phyloP scores from a whole-genome alignment of 2,329 filamentous ascomycete species.

The Colletotrichum musae region DNA sequence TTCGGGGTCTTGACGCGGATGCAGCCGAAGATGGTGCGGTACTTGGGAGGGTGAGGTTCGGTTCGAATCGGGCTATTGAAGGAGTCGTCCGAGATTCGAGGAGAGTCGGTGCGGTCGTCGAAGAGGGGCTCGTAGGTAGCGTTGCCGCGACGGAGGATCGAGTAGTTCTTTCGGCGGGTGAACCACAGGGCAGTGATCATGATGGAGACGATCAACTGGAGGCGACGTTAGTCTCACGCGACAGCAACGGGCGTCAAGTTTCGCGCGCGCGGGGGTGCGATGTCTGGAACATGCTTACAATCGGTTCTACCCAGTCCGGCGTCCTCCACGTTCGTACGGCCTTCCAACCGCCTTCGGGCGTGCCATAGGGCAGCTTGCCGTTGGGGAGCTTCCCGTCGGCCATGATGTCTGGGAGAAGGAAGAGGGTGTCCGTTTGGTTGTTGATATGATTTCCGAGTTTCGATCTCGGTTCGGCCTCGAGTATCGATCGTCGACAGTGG shows the following conservation, averaged over 20 bases:
- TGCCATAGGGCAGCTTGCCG: slow-evolving; percentile 36
- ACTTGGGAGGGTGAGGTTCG: slow-evolving; percentile 59
- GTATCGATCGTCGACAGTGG: too few relatives aligned
- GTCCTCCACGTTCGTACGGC: slow-evolving; percentile 47
- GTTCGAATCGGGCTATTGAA: slow-evolving; percentile 40
- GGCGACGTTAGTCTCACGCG: slow-evolving; percentile 13
- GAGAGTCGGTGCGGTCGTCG: slow-evolving; percentile 44
- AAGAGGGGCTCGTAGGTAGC: slow-evolving; percentile 44
- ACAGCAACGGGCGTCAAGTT: neutral
- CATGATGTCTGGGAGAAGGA: slow-evolving; percentile 25
- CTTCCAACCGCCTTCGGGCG: slow-evolving; percentile 46
- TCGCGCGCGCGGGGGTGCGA: neutral
- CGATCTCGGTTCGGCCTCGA: too few relatives aligned
- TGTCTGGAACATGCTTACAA: slow-evolving; percentile 44
- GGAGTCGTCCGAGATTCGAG: slow-evolving; percentile 45
- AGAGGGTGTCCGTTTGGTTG: neutral
- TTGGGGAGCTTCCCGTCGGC: slow-evolving; percentile 33
- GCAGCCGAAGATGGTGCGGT: slow-evolving; percentile 64
- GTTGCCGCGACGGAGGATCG: slow-evolving; percentile 46
- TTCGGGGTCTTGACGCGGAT: slow-evolving; percentile 67
- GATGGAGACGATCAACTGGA: slow-evolving; percentile 54
- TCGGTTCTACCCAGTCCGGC: slow-evolving; percentile 52
- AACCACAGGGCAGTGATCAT: slow-evolving; percentile 55
- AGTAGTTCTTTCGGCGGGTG: slow-evolving; percentile 53
- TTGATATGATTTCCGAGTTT: neutral